Evolutionary conservation across 2,329 filamentous ascomycete species (phyloP), one percentile per base, ranked within the genome.

Genomic region (Canariomyces notabilis): DNA sequence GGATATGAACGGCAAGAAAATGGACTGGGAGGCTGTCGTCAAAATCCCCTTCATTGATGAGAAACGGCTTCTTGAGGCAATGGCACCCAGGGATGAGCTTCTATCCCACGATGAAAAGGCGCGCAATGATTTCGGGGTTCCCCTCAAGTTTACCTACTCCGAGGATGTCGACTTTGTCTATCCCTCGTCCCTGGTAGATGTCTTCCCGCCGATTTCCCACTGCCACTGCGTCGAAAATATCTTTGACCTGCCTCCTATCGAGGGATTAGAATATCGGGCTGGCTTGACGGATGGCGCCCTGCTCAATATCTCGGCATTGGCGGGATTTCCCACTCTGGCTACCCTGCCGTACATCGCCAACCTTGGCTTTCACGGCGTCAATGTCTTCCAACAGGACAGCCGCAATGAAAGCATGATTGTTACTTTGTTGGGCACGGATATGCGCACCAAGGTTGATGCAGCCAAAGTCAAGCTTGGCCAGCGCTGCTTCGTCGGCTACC

Each of bases 1-100:
- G 33, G 94, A 98, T 64, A 97, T 98, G 93, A 97, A 98, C 59
- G 94, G 93, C 49, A 98, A 98, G 73, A 98, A 95, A 71, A 94
- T 95, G 86, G 94, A 98, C 54, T 98, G 93, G 93, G 93, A 98
- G 64, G 93, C 93, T 21, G 91, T 98, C 31, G 89, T 98, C 54
- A 98, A 97, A 67, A 98, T 98, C 61, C 93, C 93, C 0, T 98
- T 98, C 67, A 98, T 98, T 53, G 89, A 98, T 48, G 91, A 98
- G 65, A 81, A 85, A 59, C 81, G 93, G 20, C 73, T 98, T 2
- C 74, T 98, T 45, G 70, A 74, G 31, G 93, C 91, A 6, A 96
- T 98, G 87, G 83, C 77, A 14, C 83, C 89, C 6, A 89, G 85
- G 63, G 90, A 97, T 54, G 72, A 83, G 34, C 69, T 86, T 2